Evolutionary conservation across 371 early-diverging fungal genomes (phyloP), one percentile per base, ranked within the genome.

Genomic region (Catenaria anguillulae): DNA sequence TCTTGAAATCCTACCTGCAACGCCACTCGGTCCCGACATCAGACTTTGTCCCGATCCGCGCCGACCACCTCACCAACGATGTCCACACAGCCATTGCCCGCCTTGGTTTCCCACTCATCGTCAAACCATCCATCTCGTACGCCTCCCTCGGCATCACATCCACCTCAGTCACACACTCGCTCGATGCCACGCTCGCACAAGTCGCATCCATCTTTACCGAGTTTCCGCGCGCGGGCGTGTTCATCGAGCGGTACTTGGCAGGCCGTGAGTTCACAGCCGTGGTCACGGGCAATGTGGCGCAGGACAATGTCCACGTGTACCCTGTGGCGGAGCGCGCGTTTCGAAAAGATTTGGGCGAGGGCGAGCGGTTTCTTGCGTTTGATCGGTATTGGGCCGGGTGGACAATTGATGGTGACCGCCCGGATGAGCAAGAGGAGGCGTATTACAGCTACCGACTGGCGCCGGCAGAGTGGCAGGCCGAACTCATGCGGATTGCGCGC

Each of bases 251-350:
- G 36, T 77, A 71, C 56, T 61, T 77, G 15, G 68, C 67, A 12
- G 78, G 78, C 12, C 70, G 74, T 23, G 78, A 77, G 65, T 77
- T 73, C 37, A 77, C 78, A 0, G 77, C 65, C 0, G 63, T 77
- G 15, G 66, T 70, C 21, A 71, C 4, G 67, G 71, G 24, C 66
- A 65, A 46, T 60, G 64, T 1, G 24, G 46, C 13, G 17, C 0
- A 58, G 65, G 60, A 12, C 52, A 73, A 75, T 21, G 62, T 74
- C 6, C 65, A 67, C 19, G 75, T 73, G 23, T 77, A 67, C 61
- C 64, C 73, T 8, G 75, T 70, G 31, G 78, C 75, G 4, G 78
- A 78, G 46, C 67, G 78, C 19, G 77, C 65, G 29, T 78, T 78
- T 65, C 64, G 73, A 33, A 42, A 62, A 4, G 63, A 61, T 13